Percentiles rank a stretch among this genome's conserved stretches.
Evolutionary conservation across 306 rosid species (phyloP).

Genomic region (Quercus glauca): DNA sequence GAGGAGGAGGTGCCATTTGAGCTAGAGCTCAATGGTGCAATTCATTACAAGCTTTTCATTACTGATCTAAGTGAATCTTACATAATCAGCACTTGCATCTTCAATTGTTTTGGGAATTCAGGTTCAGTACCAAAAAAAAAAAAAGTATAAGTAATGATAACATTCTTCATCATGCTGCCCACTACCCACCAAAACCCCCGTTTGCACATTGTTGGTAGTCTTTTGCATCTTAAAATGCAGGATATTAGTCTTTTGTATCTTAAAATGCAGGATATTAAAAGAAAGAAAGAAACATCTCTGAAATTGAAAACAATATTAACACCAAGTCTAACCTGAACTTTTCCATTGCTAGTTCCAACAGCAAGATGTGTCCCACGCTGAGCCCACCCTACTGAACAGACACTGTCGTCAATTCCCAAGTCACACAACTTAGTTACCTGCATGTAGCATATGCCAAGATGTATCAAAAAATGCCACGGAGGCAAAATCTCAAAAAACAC

Average conservation of each 20-base stretch:
- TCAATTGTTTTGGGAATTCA: neutral
- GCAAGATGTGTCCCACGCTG: constrained; percentile 96
- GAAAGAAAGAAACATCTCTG: constrained; percentile 1
- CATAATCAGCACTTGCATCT: neutral
- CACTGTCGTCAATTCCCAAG: constrained; percentile 86
- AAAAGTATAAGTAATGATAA: neutral
- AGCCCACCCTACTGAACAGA: constrained; percentile 99
- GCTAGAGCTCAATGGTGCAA: no score
- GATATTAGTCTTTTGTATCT: no score
- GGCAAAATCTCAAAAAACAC: neutral
- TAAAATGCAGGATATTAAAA: no score
- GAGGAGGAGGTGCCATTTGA: no score
- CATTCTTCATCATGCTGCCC: neutral
- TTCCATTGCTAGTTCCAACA: constrained; percentile 92
- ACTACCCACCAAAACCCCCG: no score
- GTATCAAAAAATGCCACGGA: neutral
- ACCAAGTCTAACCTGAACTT: constrained; percentile 73
- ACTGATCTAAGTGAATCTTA: neutral
- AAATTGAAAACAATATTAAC: neutral
- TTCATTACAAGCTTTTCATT: neutral
- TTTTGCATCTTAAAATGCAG: no score
- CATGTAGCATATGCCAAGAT: constrained; percentile 21
- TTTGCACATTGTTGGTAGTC: no score
- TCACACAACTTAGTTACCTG: constrained; percentile 98
- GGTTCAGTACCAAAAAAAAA: neutral